Base-by-base conservation (phyloP, 2,329 filamentous ascomycete genomes). In the Penicillium sp. region DNA sequence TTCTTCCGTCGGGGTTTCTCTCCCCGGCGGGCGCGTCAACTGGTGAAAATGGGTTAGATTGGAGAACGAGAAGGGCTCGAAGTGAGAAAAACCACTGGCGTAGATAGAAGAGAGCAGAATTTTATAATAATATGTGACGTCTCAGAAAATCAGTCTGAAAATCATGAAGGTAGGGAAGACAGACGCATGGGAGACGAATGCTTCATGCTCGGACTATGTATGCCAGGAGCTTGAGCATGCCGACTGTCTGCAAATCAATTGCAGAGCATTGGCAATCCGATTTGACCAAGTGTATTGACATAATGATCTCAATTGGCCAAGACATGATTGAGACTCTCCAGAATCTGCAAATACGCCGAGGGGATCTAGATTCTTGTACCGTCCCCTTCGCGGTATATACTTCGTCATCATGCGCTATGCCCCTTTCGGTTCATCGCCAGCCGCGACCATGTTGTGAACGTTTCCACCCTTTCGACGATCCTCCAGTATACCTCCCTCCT, bases 1-100 rank as follows among this genome's bases (percentile, higher is more conserved):
- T 76, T 77, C 62, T 74, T 76, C 74, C 75, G 73, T 73, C 74
- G 73, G 73, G 48, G 61, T 75, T 75, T 70, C 69, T 69, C 64
- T 71, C 69, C 70, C 64, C 19, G 59, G 64, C 66, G 19, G 38
- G 38, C 11, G 38, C 11, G 8, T 42, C n/a, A 19, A 42, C 38
- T 42, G 35, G 13, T 14, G n/a, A 22, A 6, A 42, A 42, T 19
- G n/a, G 6, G n/a, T 40, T 11, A 33, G 30, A 45, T 16, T 26
- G 7, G 14, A 16, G 6, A 10, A 14, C 10, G 11, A 38, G 13
- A 52, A 40, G 40, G 19, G 25, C 19, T 4, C 8, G 6, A 4
- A 4, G 16, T 2, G 8, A 22, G 38, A 19, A 8, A 22, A 5
- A 6, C 1, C 6, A 22, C 13, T 37, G 4, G 2, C 11, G 5